phyloP scores from a whole-genome alignment of 1,284 basidiomycete species.

The Athelia psychrophila region DNA sequence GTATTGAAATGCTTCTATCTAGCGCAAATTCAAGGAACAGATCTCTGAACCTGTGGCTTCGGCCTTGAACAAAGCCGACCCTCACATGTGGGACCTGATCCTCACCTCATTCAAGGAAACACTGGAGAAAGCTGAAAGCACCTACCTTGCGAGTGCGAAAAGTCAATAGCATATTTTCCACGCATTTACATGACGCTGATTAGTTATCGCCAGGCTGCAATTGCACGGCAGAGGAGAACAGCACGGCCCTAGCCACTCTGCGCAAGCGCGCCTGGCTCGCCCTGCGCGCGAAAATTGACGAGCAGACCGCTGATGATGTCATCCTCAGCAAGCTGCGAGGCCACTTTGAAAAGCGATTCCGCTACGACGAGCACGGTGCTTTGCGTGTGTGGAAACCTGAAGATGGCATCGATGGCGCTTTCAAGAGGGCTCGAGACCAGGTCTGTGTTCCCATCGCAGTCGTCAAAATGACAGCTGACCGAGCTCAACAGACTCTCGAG shows the following conservation, averaged over 20 bases:
- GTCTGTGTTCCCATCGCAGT: slow-evolving; percentile 38
- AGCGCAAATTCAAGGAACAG: slow-evolving; percentile 88
- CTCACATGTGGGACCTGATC: slow-evolving; percentile 92
- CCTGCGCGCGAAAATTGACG: slow-evolving; percentile 79
- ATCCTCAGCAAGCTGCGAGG: slow-evolving; percentile 82
- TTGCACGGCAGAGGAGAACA: slow-evolving; percentile 92
- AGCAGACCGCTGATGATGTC: slow-evolving; percentile 61
- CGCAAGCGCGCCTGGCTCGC: slow-evolving; percentile 84
- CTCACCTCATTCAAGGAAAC: slow-evolving; percentile 71
- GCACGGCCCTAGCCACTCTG: slow-evolving; percentile 63
- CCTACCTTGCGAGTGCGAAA: slow-evolving; percentile 84
- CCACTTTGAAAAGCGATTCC: slow-evolving; percentile 94
- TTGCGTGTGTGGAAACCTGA: slow-evolving; percentile 97
- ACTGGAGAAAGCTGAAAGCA: slow-evolving; percentile 71
- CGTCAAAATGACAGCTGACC: background rate
- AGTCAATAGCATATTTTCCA: slow-evolving; percentile 45
- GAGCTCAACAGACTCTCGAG: slow-evolving; percentile 70
- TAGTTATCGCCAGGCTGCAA: slow-evolving; percentile 73
- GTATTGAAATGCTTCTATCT: too few species aligned
- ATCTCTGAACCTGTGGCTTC: slow-evolving; percentile 91
- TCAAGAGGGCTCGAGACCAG: slow-evolving; percentile 88
- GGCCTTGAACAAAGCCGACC: slow-evolving; percentile 71
- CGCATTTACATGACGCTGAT: background rate
- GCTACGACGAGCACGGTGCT: slow-evolving; percentile 92
- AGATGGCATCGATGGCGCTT: slow-evolving; percentile 94